These are phyloP conservation scores for Chimonanthus salicifolius DNA, from an alignment of 164 flowering plant species.

Conservation along the genomic window DNA sequence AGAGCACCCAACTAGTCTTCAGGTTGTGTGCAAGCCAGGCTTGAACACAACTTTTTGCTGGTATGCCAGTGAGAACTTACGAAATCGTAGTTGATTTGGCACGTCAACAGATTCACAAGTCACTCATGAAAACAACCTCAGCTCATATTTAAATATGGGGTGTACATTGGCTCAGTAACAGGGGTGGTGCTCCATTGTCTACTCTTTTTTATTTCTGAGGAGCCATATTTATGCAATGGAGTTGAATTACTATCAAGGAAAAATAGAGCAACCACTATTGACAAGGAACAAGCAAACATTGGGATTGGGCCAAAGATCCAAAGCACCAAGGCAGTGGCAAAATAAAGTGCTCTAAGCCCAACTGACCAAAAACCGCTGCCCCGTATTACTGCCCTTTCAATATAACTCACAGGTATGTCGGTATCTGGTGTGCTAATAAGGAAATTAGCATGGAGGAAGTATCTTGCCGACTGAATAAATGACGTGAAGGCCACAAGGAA, in stretches of 20 bases:
- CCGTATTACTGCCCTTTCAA: conserved; percentile 38
- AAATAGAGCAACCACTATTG: conserved; percentile 29
- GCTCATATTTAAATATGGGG: background rate
- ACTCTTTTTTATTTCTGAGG: background rate
- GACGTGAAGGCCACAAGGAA: conserved; percentile 57
- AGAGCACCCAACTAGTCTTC: too few relatives aligned
- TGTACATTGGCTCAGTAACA: background rate
- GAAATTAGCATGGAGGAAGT: conserved; percentile 50
- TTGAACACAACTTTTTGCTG: background rate
- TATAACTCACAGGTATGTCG: conserved; percentile 37
- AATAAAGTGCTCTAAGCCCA: conserved; percentile 55
- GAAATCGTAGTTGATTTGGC: background rate
- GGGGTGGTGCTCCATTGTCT: background rate
- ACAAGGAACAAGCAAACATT: conserved; percentile 37
- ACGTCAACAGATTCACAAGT: background rate
- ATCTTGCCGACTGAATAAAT: conserved; percentile 48
- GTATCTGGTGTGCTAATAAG: conserved; percentile 55
- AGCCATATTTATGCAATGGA: conserved; percentile 26
- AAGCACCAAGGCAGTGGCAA: conserved; percentile 37
- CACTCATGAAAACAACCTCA: background rate
- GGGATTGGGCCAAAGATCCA: conserved; percentile 69
- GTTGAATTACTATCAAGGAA: conserved; percentile 36
- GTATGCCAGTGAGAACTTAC: too few relatives aligned
- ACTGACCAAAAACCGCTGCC: conserved; percentile 50
- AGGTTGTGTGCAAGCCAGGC: too few relatives aligned